Evolutionary conservation across 805 yeast genomes (phyloP), one percentile per base, ranked within the genome.

Genomic region (Saccharomycopsis guyanensis): DNA sequence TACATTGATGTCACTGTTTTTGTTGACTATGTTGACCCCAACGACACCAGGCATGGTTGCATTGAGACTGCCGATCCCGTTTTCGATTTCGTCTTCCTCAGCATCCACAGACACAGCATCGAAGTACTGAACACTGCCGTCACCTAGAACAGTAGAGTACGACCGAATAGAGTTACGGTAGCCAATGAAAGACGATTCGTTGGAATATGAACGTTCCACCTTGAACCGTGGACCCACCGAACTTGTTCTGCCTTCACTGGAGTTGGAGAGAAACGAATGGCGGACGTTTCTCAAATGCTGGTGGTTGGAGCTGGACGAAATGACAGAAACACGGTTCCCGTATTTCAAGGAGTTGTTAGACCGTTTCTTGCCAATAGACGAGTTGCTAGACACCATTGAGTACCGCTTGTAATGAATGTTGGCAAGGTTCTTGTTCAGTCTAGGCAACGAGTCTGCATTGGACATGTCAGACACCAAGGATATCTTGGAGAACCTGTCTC

Each of bases 231-330:
- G 44, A 15, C 13, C 31, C n/a, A 45, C 39, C 10, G 15, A 8
- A 19, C 20, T 38, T 32, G 16, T 27, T 16, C 18, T 16, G 13
- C 35, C 33, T 12, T 35, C 38, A n/a, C 16, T 20, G 15, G 13
- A 24, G 15, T 27, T 33, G 10, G n/a, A 18, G 23, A 19, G 35
- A 15, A 29, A 4, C 16, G 47, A 34, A 2, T 55, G 44, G 23
- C 52, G 49, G 40, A 51, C 53, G 13, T 51, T 51, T 39, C 55
- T 53, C 10, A 33, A 8, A 15, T 15, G 20, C 20, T 10, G 37
- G 13, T 8, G 32, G 20, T 33, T 33, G 7, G 19, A 15, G 10
- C 8, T 16, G 10, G 16, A 19, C 5, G 41, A 31, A 6, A n/a
- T 32, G 18, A 13, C 16, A 3, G 38, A 32, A 4, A 40, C 20